Conservation (phyloP, 2,329 filamentous ascomycete species). For the Stachybotrys echinatus region DNA sequence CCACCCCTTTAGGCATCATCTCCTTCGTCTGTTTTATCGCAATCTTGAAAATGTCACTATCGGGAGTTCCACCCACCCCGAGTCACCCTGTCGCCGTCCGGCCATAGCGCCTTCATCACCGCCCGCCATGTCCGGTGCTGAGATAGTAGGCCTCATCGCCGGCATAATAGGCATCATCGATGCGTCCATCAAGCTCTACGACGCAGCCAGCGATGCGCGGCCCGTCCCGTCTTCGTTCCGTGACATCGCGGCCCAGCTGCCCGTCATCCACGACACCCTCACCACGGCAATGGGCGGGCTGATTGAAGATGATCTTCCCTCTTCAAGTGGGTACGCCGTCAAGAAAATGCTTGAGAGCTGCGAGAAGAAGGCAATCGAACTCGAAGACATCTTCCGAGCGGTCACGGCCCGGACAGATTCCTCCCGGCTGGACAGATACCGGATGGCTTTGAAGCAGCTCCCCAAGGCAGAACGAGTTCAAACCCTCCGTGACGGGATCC, state of each 20-base stretch:
- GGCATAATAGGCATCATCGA: constrained; percentile 20
- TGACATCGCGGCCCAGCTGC: constrained; percentile 14
- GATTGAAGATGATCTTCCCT: background rate
- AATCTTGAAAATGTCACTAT: too few relatives aligned
- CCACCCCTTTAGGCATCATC: too few relatives aligned
- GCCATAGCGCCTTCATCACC: too few relatives aligned
- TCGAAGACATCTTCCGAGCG: constrained; percentile 10
- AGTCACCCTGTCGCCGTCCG: too few relatives aligned
- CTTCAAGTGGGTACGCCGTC: background rate
- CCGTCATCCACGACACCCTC: constrained; percentile 16
- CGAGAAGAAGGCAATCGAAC: constrained; percentile 10
- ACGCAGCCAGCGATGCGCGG: constrained; percentile 11
- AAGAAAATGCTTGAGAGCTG: constrained; percentile 14
- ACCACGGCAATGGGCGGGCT: constrained; percentile 1
- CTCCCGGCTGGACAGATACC: constrained; percentile 11
- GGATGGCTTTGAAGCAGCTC: constrained; percentile 11
- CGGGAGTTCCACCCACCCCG: too few relatives aligned
- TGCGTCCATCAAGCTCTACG: constrained; percentile 15
- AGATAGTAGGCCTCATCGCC: constrained; percentile 17
- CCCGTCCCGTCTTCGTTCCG: constrained; percentile 19
- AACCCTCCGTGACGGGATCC: constrained; percentile 18
- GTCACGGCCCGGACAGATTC: constrained; percentile 11
- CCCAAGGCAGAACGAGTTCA: constrained; percentile 17
- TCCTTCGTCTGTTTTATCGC: too few relatives aligned
- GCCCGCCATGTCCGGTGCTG: constrained; percentile 11